Evolutionary conservation across 345 rosid genomes (phyloP).

Genomic region (Dovyalis caffra): DNA sequence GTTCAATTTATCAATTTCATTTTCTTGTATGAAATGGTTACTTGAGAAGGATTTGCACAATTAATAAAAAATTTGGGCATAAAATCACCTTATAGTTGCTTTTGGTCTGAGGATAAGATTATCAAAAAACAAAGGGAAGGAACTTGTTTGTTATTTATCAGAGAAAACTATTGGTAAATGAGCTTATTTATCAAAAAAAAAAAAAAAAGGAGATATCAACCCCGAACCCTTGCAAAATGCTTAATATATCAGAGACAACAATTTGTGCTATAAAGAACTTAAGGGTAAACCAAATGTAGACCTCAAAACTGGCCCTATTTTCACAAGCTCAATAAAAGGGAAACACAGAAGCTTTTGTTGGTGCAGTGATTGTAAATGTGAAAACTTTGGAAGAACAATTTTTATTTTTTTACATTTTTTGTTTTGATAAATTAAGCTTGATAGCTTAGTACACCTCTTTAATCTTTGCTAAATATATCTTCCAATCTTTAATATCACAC

Average conservation of each 20-base stretch:
- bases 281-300: not conserved
- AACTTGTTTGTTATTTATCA: not conserved
- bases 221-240: not conserved
- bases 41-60: not conserved
- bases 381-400: not conserved
- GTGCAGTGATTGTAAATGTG: not conserved
- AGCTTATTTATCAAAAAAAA: not conserved
- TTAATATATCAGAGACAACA: not conserved
- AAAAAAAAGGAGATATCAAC: not conserved
- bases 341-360: not conserved
- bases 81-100: not conserved
- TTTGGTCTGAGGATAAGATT: not conserved
- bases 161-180: not conserved
- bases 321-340: not conserved
- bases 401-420: not conserved
- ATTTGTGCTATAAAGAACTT: not conserved
- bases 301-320: not conserved
- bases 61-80: not conserved
- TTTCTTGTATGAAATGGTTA: not conserved
- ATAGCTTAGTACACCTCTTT: not conserved
- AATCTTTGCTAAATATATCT: not conserved
- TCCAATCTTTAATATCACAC: not conserved
- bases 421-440: not conserved
- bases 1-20: conserved; percentile 16
- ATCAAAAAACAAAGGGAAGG: not conserved